These are phyloP conservation scores for Paracoccidioides brasiliensis DNA, from an alignment of 2,329 filamentous ascomycete genomes.

Conservation along the genomic window DNA sequence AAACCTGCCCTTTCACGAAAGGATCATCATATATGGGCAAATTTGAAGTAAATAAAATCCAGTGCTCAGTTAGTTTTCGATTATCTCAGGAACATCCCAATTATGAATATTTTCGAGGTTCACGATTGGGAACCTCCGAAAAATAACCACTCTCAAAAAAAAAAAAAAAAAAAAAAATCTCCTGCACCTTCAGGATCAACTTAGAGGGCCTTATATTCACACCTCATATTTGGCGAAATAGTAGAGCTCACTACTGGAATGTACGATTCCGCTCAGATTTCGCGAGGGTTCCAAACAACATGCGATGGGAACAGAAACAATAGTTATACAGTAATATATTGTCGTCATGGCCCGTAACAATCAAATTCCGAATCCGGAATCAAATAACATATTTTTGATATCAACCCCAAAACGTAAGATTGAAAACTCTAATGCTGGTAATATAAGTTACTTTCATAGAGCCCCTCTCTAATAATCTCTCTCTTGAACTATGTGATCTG, in stretches of 20 bases:
- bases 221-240: neutral
- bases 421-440: no score
- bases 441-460: no score
- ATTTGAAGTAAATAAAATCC: neutral
- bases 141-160: no score
- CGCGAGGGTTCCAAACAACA: neutral
- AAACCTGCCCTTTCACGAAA: neutral
- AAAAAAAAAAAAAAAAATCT: neutral
- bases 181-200: neutral
- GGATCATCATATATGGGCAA: neutral
- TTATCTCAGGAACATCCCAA: neutral
- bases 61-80: neutral
- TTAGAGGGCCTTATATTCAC: neutral
- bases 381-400: no score
- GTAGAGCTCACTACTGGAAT: neutral
- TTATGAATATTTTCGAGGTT: neutral
- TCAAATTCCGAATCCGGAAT: no score
- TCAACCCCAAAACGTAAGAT: no score
- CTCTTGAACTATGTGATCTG: no score
- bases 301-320: neutral
- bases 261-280: neutral
- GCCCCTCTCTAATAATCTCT: no score
- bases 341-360: no score
- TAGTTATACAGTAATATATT: neutral
- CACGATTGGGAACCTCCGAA: no score